Base-by-base conservation (phyloP, 139 green algal species). In the Chloropicon primus region DNA sequence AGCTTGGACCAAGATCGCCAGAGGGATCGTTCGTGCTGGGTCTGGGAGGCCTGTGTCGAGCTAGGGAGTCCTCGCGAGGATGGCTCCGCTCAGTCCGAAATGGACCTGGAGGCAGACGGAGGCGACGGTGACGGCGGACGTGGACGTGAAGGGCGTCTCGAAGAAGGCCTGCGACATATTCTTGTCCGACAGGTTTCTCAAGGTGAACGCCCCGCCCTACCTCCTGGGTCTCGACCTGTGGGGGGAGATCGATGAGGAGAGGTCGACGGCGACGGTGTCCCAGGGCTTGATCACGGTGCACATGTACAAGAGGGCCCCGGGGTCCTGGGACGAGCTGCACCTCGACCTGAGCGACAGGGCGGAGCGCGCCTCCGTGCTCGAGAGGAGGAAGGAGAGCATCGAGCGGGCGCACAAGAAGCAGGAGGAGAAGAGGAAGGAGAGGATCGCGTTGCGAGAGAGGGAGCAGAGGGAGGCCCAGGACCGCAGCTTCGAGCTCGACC, bases 171-270 rank as follows among this genome's bases (percentile, higher is more conserved):
- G 80, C 0, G 85, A 89, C 53, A 80, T 92, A 25, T 88, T 87
- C 24, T 84, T 82, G 21, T 87, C 85, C 1, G 85, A 90, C 54
- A 73, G 74, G 1, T 75, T 90, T 74, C 75, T 92, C 71, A 92
- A 92, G 53, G 74, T 92, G 54, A 90, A 88, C 82, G 83, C 77
- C 1, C 72, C 80, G 26, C 86, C 86, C 0, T 90, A 92, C 81
- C 75, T 92, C 2, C 87, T 92, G 62, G 62, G 88, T 3, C 80
- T 92, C 5, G 88, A 92, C 78, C 78, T 92, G 17, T 53, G 75
- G 0, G 74, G 54, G 1, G 77, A 86, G 0, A 81, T 92, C 3
- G 86, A 90, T 22, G 77, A 86, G 10, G 77, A 62, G 41, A 62
- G 41, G 41, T 62, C 41, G 10, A 62, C 41, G 41, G 41, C 41